Evolutionary conservation across 768 basidiomycete genomes (phyloP).

Genomic region (Rhizopogon vinicolor): DNA sequence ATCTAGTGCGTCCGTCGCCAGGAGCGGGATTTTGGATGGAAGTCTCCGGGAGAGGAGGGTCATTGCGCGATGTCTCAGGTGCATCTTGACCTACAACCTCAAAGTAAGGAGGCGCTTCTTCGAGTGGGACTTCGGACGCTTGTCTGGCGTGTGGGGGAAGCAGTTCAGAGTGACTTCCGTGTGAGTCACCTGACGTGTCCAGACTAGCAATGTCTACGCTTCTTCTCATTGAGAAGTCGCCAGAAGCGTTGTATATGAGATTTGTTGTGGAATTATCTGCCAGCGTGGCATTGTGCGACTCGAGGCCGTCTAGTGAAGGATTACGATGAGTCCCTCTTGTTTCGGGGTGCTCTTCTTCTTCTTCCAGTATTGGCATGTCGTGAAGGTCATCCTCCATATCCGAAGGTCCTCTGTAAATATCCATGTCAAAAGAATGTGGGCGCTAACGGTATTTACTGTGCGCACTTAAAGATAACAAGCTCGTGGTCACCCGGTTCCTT

Average conservation of each 20-base stretch:
- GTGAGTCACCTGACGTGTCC: conserved; percentile 11
- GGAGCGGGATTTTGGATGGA: neutral
- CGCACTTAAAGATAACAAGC: conserved; percentile 60
- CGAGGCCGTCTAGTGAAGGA: conserved; percentile 16
- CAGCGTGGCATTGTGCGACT: conserved; percentile 19
- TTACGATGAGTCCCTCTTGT: conserved; percentile 8
- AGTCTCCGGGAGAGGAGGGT: conserved; percentile 8
- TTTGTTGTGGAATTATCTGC: conserved; percentile 16
- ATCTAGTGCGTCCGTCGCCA: conserved; percentile 38
- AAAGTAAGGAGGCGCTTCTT: conserved; percentile 65
- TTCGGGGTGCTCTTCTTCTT: conserved; percentile 17
- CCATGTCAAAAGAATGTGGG: neutral
- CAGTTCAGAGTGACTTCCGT: conserved; percentile 18
- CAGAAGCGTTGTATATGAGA: conserved; percentile 11
- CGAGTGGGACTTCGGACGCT: conserved; percentile 37
- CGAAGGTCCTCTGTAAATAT: conserved; percentile 19
- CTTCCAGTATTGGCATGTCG: conserved; percentile 14
- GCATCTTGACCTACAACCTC: conserved; percentile 38
- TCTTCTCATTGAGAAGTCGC: conserved; percentile 2
- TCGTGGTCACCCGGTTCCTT: conserved; percentile 84
- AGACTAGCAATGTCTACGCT: conserved; percentile 15
- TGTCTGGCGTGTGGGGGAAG: conserved; percentile 10
- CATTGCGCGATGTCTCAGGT: conserved; percentile 8
- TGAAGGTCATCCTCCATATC: conserved; percentile 19
- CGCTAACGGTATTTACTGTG: neutral